Percentiles rank a stretch among this genome's conserved stretches.
phyloP scores from a whole-genome alignment of 345 rosid genomes.

The Durio zibethinus region DNA sequence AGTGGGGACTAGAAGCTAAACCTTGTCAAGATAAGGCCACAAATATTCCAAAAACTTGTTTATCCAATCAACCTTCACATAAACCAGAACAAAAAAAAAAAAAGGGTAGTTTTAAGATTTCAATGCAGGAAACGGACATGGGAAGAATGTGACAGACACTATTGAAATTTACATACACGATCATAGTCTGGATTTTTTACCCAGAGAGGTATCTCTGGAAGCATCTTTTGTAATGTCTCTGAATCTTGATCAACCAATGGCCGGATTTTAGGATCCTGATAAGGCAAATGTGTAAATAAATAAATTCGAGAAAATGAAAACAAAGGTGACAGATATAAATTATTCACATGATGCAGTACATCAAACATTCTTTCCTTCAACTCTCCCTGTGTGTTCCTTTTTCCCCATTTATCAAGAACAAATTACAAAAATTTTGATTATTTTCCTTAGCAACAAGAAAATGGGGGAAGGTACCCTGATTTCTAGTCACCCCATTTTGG shows the following conservation, averaged over 20 bases:
- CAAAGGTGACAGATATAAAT: not conserved
- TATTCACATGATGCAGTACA: not conserved
- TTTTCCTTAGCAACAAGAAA: not conserved
- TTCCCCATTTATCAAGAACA: not conserved
- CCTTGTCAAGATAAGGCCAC: slow-evolving; percentile 99
- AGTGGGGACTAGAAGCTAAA: slow-evolving; percentile 20
- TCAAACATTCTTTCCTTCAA: not conserved
- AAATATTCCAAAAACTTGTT: slow-evolving; percentile 67
- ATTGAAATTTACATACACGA: slow-evolving; percentile 57
- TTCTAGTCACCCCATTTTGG: not conserved
- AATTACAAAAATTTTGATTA: not conserved
- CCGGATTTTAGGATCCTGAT: slow-evolving; percentile 68
- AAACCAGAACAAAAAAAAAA: not conserved
- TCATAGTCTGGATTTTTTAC: slow-evolving; percentile 90
- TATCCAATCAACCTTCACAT: slow-evolving; percentile 73
- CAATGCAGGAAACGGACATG: slow-evolving; percentile 17
- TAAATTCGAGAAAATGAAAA: not conserved
- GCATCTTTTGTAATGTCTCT: slow-evolving; percentile 66
- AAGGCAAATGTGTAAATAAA: slow-evolving; percentile 11
- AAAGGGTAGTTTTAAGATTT: slow-evolving; percentile 6
- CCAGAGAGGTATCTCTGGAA: slow-evolving; percentile 95
- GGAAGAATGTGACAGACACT: slow-evolving; percentile 5
- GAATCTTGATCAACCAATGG: slow-evolving; percentile 75
- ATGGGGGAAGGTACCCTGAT: not conserved
- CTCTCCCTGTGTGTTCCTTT: not conserved